Percentiles rank a stretch among this genome's conserved stretches.
These are phyloP conservation scores for Venturia aucupariae DNA, from an alignment of 2,329 filamentous ascomycete genomes.

Conservation along the genomic window DNA sequence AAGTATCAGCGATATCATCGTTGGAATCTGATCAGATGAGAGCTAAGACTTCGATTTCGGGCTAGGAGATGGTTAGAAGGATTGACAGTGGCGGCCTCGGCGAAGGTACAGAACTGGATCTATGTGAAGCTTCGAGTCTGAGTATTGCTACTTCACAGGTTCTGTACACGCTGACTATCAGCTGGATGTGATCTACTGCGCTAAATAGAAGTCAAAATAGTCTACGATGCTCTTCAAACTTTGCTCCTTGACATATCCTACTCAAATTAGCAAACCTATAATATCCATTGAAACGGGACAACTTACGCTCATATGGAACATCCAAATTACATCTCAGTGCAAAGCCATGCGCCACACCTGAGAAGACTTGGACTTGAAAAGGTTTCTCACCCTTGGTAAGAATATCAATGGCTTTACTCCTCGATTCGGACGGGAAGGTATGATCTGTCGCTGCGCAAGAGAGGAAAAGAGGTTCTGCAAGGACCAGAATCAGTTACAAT, in stretches of 20 bases:
- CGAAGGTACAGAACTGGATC: no score
- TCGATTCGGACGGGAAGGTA: slow-evolving; percentile 31
- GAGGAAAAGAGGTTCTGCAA: slow-evolving; percentile 33
- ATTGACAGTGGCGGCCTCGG: no score
- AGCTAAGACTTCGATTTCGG: no score
- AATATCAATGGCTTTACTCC: slow-evolving; percentile 36
- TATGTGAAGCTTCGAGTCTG: no score
- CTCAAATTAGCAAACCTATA: not conserved
- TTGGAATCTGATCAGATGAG: no score
- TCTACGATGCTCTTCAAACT: slow-evolving; percentile 22
- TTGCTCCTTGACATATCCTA: slow-evolving; percentile 22
- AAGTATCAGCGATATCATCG: no score
- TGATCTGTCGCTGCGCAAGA: slow-evolving; percentile 39
- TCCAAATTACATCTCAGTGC: slow-evolving; percentile 30
- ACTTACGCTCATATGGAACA: slow-evolving; percentile 35
- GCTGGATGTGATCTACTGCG: not conserved
- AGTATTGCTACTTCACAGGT: no score
- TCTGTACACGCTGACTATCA: no score
- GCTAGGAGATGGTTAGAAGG: no score
- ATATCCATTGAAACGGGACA: not conserved
- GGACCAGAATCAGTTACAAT: not conserved
- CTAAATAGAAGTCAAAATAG: slow-evolving; percentile 19
- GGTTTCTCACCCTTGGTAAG: slow-evolving; percentile 30
- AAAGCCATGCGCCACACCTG: slow-evolving; percentile 28
- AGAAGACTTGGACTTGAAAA: slow-evolving; percentile 27